These are phyloP conservation scores for Rhizopogon vinicolor DNA, from an alignment of 768 basidiomycete genomes.

Conservation along the genomic window DNA sequence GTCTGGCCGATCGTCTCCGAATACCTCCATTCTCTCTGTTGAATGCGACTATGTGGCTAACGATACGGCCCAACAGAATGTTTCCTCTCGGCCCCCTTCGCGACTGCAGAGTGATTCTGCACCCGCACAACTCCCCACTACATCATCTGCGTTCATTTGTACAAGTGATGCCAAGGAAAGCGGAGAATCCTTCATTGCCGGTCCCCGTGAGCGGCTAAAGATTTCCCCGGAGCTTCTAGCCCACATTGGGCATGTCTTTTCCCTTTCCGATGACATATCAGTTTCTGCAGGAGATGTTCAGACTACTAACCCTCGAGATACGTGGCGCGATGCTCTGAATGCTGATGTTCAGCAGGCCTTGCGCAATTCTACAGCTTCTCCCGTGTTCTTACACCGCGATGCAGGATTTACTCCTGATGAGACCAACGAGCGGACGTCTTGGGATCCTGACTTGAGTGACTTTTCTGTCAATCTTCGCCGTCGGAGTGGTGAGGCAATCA, in stretches of 20 bases:
- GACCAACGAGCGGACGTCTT: not conserved
- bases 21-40: constrained; percentile 19
- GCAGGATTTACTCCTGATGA: not conserved
- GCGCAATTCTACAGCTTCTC: not conserved
- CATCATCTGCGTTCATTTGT: not conserved
- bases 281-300: not conserved
- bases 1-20: constrained; percentile 18
- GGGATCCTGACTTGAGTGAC: not conserved
- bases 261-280: not conserved
- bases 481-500: not conserved
- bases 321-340: not conserved
- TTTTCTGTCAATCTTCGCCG: not conserved
- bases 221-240: not conserved
- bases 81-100: not conserved
- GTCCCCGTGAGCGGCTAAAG: not conserved
- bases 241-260: not conserved
- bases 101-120: not conserved
- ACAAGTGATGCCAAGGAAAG: not conserved
- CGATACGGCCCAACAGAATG: not conserved
- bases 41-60: constrained; percentile 4
- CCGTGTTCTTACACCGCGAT: not conserved
- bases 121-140: not conserved
- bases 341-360: constrained; percentile 1
- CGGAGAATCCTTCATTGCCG: not conserved
- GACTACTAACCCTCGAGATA: not conserved